Percentiles rank a stretch among this genome's conserved stretches.
phyloP scores from a whole-genome alignment of 768 basidiomycete species.

The Panaeolus cyanescens region DNA sequence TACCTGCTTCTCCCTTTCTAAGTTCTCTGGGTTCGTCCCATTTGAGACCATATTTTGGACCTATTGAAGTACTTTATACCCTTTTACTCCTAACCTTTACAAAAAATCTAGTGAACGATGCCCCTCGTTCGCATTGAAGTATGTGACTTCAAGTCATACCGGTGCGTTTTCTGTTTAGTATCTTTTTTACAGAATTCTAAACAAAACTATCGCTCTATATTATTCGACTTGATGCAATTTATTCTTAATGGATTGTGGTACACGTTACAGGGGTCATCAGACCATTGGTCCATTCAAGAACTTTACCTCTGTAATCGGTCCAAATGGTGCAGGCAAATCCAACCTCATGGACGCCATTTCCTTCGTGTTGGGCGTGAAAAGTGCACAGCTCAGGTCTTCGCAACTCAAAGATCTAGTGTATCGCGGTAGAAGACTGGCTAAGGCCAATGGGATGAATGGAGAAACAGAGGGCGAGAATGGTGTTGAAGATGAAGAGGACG shows the following conservation, averaged over 20 bases:
- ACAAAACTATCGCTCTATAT: slow-evolving; percentile 2
- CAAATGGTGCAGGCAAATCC: slow-evolving; percentile 98
- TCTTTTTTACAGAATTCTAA: neutral
- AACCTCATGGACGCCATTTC: slow-evolving; percentile 99
- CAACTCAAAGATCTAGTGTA: slow-evolving; percentile 96
- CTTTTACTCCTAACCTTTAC: too few relatives aligned
- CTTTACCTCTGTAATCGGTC: slow-evolving; percentile 96
- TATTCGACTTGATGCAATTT: too few relatives aligned
- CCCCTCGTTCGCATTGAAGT: slow-evolving; percentile 86
- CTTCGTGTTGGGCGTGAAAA: slow-evolving; percentile 96
- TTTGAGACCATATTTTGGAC: too few relatives aligned
- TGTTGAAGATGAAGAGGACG: slow-evolving; percentile 49
- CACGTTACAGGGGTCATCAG: slow-evolving; percentile 75
- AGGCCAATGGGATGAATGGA: slow-evolving; percentile 42
- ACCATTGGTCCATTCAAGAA: slow-evolving; percentile 88
- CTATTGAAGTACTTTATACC: too few relatives aligned
- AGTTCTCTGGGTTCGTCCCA: too few relatives aligned
- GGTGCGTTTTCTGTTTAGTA: slow-evolving; percentile 37
- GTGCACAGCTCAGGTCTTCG: slow-evolving; percentile 87
- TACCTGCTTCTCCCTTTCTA: too few relatives aligned
- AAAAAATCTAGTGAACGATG: slow-evolving; percentile 56
- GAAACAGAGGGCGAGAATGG: slow-evolving; percentile 47
- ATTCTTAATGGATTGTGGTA: too few relatives aligned
- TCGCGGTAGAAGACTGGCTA: slow-evolving; percentile 76
- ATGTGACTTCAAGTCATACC: slow-evolving; percentile 97